Conservation (phyloP, 176 grass and related monocot species). For the Puccinellia tenuiflora region DNA sequence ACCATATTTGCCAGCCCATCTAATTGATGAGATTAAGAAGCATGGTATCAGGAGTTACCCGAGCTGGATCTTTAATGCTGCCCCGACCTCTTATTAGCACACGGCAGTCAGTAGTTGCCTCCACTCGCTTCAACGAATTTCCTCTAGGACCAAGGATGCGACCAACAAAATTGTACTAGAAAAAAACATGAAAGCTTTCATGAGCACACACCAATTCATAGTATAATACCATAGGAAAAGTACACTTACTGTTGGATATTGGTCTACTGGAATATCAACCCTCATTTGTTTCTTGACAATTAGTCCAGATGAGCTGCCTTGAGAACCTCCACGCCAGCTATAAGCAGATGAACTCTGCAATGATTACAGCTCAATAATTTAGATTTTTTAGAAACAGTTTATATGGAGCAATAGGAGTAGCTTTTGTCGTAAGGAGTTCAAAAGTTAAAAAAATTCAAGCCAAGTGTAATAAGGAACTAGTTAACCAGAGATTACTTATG, state of each 20-base stretch:
- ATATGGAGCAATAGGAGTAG: slow-evolving; percentile 1
- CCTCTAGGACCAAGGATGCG: slow-evolving; percentile 95
- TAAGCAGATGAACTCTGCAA: slow-evolving; percentile 84
- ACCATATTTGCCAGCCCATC: neutral
- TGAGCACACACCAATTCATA: slow-evolving; percentile 2
- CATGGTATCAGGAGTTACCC: slow-evolving; percentile 44
- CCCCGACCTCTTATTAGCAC: slow-evolving; percentile 93
- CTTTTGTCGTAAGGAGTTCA: neutral
- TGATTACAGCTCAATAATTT: slow-evolving; percentile 22
- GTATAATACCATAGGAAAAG: neutral
- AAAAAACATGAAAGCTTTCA: slow-evolving; percentile 18
- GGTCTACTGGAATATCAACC: slow-evolving; percentile 85
- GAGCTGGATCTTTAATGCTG: slow-evolving; percentile 93
- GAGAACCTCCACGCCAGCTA: slow-evolving; percentile 86
- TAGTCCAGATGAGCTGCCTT: slow-evolving; percentile 79
- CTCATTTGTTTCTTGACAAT: slow-evolving; percentile 95
- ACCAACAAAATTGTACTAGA: slow-evolving; percentile 92
- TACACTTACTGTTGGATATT: slow-evolving; percentile 89
- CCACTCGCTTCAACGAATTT: slow-evolving; percentile 92
- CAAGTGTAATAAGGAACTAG: slow-evolving; percentile 17
- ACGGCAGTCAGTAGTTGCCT: slow-evolving; percentile 90
- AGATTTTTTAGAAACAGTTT: neutral
- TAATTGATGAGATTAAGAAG: slow-evolving; percentile 1
- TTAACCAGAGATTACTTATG: neutral
- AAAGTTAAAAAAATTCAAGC: neutral